Evolutionary conservation across 2,329 filamentous ascomycete genomes (phyloP).

Genomic region (Cadophora sp.): DNA sequence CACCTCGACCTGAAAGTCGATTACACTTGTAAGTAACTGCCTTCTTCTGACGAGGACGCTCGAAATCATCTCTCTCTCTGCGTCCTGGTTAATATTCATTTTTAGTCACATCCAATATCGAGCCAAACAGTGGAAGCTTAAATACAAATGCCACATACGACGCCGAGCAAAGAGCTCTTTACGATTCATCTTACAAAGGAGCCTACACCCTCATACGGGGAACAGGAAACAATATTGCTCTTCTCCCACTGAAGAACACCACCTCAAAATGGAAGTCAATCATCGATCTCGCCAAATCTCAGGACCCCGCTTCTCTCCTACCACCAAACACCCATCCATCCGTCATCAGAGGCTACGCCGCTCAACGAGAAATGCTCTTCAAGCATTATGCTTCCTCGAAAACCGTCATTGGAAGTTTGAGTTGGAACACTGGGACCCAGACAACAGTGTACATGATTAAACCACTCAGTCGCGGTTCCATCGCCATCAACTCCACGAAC

Average conservation of each 20-base stretch:
- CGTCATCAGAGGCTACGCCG: constrained; percentile 26
- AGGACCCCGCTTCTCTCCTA: constrained; percentile 25
- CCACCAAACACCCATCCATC: constrained; percentile 23
- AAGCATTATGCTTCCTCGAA: constrained; percentile 4
- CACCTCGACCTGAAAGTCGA: constrained; percentile 35
- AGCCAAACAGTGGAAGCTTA: constrained; percentile 22
- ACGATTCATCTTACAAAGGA: constrained; percentile 23
- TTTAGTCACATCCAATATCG: constrained; percentile 26
- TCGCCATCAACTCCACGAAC: constrained; percentile 41
- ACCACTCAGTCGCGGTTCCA: constrained; percentile 48
- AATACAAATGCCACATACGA: constrained; percentile 38
- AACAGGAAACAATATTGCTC: constrained; percentile 37
- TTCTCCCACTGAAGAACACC: constrained; percentile 23
- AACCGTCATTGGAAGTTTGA: constrained; percentile 20
- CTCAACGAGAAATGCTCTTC: constrained; percentile 39
- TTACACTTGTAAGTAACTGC: constrained; percentile 25
- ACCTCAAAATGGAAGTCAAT: constrained; percentile 21
- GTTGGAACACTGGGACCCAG: constrained; percentile 29
- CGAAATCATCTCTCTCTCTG: too few relatives aligned
- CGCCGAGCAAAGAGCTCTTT: constrained; percentile 44
- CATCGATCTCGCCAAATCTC: constrained; percentile 20
- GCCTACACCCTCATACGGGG: constrained; percentile 29
- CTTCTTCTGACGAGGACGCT: neutral
- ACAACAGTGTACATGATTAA: constrained; percentile 30
- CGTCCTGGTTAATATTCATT: neutral